Evolutionary conservation across 2,329 filamentous ascomycete species (phyloP).

Genomic region (Fusarium sp.): DNA sequence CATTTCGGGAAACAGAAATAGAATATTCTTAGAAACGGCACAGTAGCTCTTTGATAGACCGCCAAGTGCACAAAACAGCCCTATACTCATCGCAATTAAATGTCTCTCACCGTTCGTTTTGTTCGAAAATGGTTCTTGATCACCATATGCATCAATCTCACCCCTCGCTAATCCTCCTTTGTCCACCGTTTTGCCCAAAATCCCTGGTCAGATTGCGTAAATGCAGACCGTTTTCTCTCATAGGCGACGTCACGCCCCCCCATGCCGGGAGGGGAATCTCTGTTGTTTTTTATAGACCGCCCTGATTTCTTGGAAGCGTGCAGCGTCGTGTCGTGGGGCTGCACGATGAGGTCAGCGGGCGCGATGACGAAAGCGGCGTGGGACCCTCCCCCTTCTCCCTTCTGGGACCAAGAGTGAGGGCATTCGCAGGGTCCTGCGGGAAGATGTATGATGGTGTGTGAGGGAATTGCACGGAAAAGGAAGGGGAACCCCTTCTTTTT

Average conservation of each 20-base stretch:
- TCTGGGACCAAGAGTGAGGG: conserved; percentile 15
- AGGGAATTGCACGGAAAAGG: conserved; percentile 24
- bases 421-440: conserved; percentile 28
- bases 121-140: neutral
- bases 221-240: conserved; percentile 14
- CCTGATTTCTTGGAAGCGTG: conserved; percentile 28
- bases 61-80: conserved; percentile 8
- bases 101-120: conserved; percentile 15
- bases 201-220: conserved; percentile 9
- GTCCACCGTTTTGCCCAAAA: conserved; percentile 20
- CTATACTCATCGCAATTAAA: conserved; percentile 7
- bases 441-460: conserved; percentile 17
- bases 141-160: conserved; percentile 22
- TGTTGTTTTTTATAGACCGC: conserved; percentile 38
- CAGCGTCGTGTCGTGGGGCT: conserved; percentile 20
- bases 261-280: conserved; percentile 1
- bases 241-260: conserved; percentile 21
- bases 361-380: conserved; percentile 47
- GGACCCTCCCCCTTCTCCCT: conserved; percentile 2
- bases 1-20: conserved; percentile 10
- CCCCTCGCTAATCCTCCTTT: conserved; percentile 17
- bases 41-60: conserved; percentile 17
- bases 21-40: conserved; percentile 37
- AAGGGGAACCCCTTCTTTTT: neutral
- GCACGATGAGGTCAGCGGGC: conserved; percentile 50